phyloP scores from a whole-genome alignment of 2,329 filamentous ascomycete species.

The Curvularia spicifera region DNA sequence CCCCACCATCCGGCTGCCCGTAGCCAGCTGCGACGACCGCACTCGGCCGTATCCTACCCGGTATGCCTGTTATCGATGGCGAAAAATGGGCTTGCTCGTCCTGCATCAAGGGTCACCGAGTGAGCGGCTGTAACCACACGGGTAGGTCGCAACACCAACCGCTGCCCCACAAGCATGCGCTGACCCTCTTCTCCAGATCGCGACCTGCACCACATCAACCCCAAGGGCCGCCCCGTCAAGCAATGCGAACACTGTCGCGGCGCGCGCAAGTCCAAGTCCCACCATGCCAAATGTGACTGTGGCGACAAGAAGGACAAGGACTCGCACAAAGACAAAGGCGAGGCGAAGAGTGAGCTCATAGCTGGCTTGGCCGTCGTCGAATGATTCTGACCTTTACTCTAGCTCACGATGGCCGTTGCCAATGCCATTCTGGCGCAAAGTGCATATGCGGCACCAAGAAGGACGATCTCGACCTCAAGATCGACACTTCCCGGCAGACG shows the following conservation, averaged over 20 bases:
- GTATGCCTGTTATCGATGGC: conserved; percentile 67
- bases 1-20: conserved; percentile 28
- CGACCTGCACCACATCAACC: conserved; percentile 91
- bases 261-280: conserved; percentile 92
- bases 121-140: conserved; percentile 96
- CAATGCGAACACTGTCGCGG: conserved; percentile 97
- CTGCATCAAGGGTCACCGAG: conserved; percentile 96
- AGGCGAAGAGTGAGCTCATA: conserved; percentile 48
- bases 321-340: conserved; percentile 56
- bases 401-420: conserved; percentile 53
- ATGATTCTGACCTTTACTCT: conserved; percentile 40
- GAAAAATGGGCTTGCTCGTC: conserved; percentile 98
- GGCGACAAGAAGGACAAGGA: conserved; percentile 81
- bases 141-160: conserved; percentile 64
- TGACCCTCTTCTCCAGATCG: conserved; percentile 67
- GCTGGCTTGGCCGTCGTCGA: conserved; percentile 39
- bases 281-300: conserved; percentile 96
- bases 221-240: conserved; percentile 95
- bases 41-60: conserved; percentile 40
- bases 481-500: conserved; percentile 54
- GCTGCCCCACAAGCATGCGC: background rate
- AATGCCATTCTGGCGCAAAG: conserved; percentile 65
- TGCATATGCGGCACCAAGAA: conserved; percentile 67
- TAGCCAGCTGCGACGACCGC: conserved; percentile 44
- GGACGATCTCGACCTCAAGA: conserved; percentile 57